Conservation (phyloP, 2,329 filamentous ascomycete genomes). For the Hysterium pulicare region DNA sequence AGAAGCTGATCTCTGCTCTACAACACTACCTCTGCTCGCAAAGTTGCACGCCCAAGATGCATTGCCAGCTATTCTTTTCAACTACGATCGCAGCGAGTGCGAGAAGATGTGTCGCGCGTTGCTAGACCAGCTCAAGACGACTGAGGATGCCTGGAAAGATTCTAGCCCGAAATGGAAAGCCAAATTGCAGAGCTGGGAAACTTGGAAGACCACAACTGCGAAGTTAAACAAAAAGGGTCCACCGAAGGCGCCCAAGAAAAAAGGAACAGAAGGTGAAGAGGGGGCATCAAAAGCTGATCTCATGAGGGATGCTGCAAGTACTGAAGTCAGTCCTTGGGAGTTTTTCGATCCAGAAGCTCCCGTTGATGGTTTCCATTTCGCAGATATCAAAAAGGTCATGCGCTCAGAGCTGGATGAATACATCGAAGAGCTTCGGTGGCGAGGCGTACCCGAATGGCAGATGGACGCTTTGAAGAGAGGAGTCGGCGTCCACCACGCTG, state of each 20-base stretch:
- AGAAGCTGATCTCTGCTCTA: constrained; percentile 33
- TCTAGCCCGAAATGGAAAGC: constrained; percentile 58
- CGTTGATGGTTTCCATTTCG: constrained; percentile 63
- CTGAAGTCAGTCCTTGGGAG: constrained; percentile 58
- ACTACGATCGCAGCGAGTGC: constrained; percentile 66
- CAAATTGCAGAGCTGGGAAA: constrained; percentile 57
- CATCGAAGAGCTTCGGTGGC: constrained; percentile 50
- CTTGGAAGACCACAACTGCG: constrained; percentile 51
- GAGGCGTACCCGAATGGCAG: constrained; percentile 51
- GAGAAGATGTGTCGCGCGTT: constrained; percentile 57
- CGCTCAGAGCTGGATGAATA: constrained; percentile 58
- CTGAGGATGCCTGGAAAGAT: constrained; percentile 57
- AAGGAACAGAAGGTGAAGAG: constrained; percentile 47
- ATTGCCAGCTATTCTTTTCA: constrained; percentile 72
- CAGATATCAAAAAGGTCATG: constrained; percentile 58
- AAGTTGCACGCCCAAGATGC: constrained; percentile 62
- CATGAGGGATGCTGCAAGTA: constrained; percentile 54
- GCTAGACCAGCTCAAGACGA: constrained; percentile 50
- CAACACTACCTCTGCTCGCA: constrained; percentile 56
- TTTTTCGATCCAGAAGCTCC: constrained; percentile 65
- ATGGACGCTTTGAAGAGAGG: constrained; percentile 63
- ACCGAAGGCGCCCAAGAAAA: constrained; percentile 38
- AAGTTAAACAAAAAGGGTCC: constrained; percentile 33
- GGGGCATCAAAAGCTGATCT: constrained; percentile 56
- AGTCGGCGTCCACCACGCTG: constrained; percentile 73